phyloP scores from a whole-genome alignment of 1,284 basidiomycete genomes.

The Boletus semigastroideus region DNA sequence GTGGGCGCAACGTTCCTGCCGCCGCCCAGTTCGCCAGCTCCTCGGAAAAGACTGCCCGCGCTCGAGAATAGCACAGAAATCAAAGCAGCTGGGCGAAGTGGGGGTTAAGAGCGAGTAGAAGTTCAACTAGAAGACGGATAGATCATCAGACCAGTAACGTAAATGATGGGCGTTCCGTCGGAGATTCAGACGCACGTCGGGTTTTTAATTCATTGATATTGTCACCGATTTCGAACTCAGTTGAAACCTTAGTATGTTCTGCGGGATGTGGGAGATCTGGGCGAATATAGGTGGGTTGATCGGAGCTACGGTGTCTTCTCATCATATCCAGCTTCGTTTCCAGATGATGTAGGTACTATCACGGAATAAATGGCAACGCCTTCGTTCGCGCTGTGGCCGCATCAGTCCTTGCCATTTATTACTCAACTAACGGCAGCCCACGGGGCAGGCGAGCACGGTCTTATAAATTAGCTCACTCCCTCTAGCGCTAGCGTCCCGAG shows the following conservation, averaged over 20 bases:
- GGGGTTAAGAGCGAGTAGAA: slow-evolving; percentile 28
- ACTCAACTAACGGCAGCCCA: slow-evolving; percentile 18
- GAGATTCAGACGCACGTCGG: neutral
- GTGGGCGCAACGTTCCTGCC: slow-evolving; percentile 86
- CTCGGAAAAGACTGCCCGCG: slow-evolving; percentile 48
- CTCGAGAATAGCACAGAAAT: slow-evolving; percentile 31
- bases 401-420: neutral
- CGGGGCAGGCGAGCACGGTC: slow-evolving; percentile 2
- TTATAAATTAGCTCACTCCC: slow-evolving; percentile 17
- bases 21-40: slow-evolving; percentile 42
- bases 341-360: neutral
- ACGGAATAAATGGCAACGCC: slow-evolving; percentile 2
- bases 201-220: neutral
- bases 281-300: neutral
- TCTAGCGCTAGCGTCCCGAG: neutral
- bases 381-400: neutral
- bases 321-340: slow-evolving; percentile 1
- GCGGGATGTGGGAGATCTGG: too few species aligned
- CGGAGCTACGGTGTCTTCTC: neutral
- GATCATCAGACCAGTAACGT: neutral
- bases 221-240: neutral
- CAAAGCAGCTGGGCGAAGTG: slow-evolving; percentile 51
- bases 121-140: neutral
- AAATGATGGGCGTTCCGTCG: neutral
- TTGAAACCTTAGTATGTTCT: too few species aligned